Conservation (phyloP, 1,284 basidiomycete species). For the Apiotrichum sp. region DNA sequence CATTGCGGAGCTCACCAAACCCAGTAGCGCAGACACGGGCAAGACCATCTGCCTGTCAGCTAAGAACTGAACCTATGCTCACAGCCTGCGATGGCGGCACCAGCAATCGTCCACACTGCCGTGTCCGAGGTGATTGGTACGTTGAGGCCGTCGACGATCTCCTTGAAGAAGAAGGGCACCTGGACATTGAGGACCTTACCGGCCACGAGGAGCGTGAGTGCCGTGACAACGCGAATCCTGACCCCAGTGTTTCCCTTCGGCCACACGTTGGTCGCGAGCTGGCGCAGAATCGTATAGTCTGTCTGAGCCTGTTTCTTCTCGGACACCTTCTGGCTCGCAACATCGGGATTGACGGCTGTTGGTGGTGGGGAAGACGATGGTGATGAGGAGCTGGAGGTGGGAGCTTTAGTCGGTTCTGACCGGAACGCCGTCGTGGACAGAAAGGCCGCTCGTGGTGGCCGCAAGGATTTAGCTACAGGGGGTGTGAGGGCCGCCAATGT, state of each 20-base stretch:
- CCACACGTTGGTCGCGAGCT: conserved; percentile 56
- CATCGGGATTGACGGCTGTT: conserved; percentile 10
- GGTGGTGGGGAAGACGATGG: neutral
- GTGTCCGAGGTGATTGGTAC: conserved; percentile 69
- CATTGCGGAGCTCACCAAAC: conserved; percentile 88
- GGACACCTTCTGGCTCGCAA: conserved; percentile 7
- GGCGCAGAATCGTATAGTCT: conserved; percentile 54
- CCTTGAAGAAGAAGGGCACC: conserved; percentile 93
- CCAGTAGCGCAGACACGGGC: conserved; percentile 84
- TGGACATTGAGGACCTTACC: conserved; percentile 97
- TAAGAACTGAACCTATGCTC: conserved; percentile 32
- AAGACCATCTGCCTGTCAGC: conserved; percentile 63
- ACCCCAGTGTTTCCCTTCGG: conserved; percentile 52
- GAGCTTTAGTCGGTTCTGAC: neutral
- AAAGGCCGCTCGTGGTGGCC: conserved; percentile 1
- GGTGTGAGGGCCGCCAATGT: neutral
- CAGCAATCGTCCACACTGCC: conserved; percentile 86
- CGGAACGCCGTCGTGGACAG: neutral
- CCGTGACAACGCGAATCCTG: conserved; percentile 70
- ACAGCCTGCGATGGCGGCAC: conserved; percentile 86
- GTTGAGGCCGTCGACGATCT: conserved; percentile 82
- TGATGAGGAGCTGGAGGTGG: neutral
- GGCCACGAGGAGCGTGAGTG: conserved; percentile 70
- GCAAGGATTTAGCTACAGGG: neutral
- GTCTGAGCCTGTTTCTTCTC: conserved; percentile 33